These are phyloP conservation scores for Fusarium sambucinum DNA, from an alignment of 2,329 filamentous ascomycete species.

Conservation along the genomic window DNA sequence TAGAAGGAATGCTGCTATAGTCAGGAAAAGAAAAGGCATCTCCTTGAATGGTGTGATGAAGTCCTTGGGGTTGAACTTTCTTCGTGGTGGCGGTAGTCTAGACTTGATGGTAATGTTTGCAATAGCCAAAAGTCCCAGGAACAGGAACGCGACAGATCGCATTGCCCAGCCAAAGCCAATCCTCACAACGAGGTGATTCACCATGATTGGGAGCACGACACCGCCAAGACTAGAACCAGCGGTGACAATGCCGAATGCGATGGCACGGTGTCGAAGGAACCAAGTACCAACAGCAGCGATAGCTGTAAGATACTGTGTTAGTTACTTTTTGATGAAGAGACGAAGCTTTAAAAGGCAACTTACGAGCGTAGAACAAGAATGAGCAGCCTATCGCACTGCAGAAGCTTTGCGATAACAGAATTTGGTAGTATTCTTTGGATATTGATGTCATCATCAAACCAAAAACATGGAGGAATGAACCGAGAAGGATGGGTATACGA, in stretches of 20 bases:
- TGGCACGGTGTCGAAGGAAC: conserved; percentile 53
- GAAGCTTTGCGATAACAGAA: conserved; percentile 57
- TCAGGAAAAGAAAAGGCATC: conserved; percentile 6
- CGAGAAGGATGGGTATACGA: conserved; percentile 64
- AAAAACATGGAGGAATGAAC: conserved; percentile 69
- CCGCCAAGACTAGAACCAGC: conserved; percentile 56
- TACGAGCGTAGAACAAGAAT: conserved; percentile 32
- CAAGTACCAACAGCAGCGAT: conserved; percentile 38
- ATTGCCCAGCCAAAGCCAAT: conserved; percentile 58
- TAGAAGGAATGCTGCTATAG: conserved; percentile 50
- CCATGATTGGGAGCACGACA: conserved; percentile 57
- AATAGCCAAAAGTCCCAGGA: conserved; percentile 51
- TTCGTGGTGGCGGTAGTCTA: conserved; percentile 30
- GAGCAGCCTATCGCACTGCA: conserved; percentile 53
- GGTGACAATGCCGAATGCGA: conserved; percentile 53
- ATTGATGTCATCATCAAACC: conserved; percentile 73
- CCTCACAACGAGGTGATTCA: conserved; percentile 51
- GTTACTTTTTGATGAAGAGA: no score
- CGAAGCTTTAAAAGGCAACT: no score
- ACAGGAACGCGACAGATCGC: conserved; percentile 55
- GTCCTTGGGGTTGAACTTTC: background rate
- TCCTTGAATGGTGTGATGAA: conserved; percentile 19
- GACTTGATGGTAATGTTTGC: conserved; percentile 51
- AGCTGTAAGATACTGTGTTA: background rate
- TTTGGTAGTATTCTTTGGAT: conserved; percentile 55